Percentiles rank a stretch among this genome's conserved stretches.
phyloP scores from a whole-genome alignment of 2,329 filamentous ascomycete genomes.

The Nigrograna mackinnonii region DNA sequence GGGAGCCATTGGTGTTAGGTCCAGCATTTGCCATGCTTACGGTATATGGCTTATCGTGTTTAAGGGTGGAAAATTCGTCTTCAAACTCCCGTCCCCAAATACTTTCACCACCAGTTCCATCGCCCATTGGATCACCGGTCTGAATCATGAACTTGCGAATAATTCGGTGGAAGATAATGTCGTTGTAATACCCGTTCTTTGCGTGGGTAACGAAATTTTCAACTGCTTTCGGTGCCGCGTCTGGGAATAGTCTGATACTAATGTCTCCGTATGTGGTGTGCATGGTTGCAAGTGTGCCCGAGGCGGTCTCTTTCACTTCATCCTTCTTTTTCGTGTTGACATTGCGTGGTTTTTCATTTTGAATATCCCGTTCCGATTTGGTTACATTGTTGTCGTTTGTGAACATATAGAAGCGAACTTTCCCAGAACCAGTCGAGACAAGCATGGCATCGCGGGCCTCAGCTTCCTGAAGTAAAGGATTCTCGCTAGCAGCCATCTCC shows the following conservation, averaged over 20 bases:
- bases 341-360: slow-evolving; percentile 87
- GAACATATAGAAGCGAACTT: slow-evolving; percentile 97
- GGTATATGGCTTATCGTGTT: slow-evolving; percentile 95
- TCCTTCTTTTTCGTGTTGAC: slow-evolving; percentile 54
- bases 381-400: slow-evolving; percentile 79
- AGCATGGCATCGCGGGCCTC: slow-evolving; percentile 90
- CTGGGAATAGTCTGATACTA: slow-evolving; percentile 87
- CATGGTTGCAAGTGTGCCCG: slow-evolving; percentile 77
- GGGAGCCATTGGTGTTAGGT: slow-evolving; percentile 90
- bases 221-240: slow-evolving; percentile 89
- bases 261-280: slow-evolving; percentile 97
- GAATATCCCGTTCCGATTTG: slow-evolving; percentile 84
- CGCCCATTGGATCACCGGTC: slow-evolving; percentile 81
- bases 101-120: slow-evolving; percentile 86
- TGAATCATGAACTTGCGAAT: slow-evolving; percentile 99
- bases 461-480: slow-evolving; percentile 89
- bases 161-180: slow-evolving; percentile 94
- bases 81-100: slow-evolving; percentile 93
- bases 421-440: slow-evolving; percentile 79
- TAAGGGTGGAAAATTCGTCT: slow-evolving; percentile 89
- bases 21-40: slow-evolving; percentile 98
- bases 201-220: slow-evolving; percentile 97
- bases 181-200: slow-evolving; percentile 92
- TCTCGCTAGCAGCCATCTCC: slow-evolving; percentile 94
- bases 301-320: slow-evolving; percentile 66